Conservation (phyloP, 148 eudicot genomes). For the Heliosperma pusillum region DNA sequence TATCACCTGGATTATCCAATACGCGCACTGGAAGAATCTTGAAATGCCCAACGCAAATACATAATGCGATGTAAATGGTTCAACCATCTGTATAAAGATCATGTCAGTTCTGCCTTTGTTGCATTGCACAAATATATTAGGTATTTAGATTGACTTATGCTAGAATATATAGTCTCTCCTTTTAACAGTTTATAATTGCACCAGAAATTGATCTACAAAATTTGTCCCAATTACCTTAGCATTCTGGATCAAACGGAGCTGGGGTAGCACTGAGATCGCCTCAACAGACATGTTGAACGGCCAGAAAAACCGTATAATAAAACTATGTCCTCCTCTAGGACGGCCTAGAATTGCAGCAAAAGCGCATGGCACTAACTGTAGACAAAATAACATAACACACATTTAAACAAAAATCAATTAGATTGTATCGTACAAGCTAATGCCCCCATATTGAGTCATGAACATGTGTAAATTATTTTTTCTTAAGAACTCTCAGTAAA, state of each 20-base stretch:
- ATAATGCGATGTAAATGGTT: slow-evolving; percentile 74
- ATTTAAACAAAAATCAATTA: too few species aligned
- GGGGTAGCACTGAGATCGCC: slow-evolving; percentile 76
- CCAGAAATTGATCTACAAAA: background rate
- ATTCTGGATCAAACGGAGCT: slow-evolving; percentile 81
- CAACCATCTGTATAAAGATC: slow-evolving; percentile 53
- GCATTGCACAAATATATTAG: too few species aligned
- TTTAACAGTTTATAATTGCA: too few species aligned
- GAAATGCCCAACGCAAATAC: slow-evolving; percentile 83
- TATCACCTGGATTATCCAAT: slow-evolving; percentile 70
- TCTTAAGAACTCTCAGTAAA: too few species aligned
- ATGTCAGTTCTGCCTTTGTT: background rate
- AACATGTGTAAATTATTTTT: too few species aligned
- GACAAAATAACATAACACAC: background rate
- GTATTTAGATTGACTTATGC: too few species aligned
- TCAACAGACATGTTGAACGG: slow-evolving; percentile 60
- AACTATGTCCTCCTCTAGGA: slow-evolving; percentile 34
- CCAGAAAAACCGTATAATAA: slow-evolving; percentile 42
- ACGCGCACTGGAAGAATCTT: slow-evolving; percentile 74
- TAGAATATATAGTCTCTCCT: background rate
- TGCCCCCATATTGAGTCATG: too few species aligned
- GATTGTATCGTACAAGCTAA: too few species aligned
- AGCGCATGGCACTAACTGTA: slow-evolving; percentile 58
- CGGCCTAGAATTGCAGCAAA: slow-evolving; percentile 45
- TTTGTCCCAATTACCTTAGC: slow-evolving; percentile 46